A percentile compares a stretch with the other conserved stretches of the same genome.
Evolutionary conservation across 768 basidiomycete species (phyloP).

Genomic region (Clavaria fumosa): DNA sequence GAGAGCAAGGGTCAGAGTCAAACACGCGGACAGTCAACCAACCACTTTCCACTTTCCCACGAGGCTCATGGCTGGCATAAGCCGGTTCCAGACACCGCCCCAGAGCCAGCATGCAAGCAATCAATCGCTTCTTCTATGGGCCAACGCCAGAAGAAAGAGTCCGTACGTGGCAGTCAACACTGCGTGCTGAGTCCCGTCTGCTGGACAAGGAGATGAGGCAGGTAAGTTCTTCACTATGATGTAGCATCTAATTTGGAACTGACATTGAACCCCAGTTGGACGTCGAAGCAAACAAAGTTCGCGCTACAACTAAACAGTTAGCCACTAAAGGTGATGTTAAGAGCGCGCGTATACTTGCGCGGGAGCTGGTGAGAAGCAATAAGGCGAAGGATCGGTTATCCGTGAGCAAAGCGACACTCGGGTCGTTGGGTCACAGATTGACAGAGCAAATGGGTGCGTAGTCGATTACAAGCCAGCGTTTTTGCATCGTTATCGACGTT

Average conservation of each 20-base stretch:
- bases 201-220: slow-evolving; percentile 93
- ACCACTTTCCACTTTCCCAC: too few species aligned
- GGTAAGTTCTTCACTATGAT: slow-evolving; percentile 37
- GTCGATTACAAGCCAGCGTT: background rate
- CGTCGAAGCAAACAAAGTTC: slow-evolving; percentile 63
- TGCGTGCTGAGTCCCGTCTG: slow-evolving; percentile 66
- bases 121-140: slow-evolving; percentile 91
- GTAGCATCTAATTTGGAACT: slow-evolving; percentile 10
- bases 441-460: slow-evolving; percentile 79
- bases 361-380: slow-evolving; percentile 86
- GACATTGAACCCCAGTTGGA: slow-evolving; percentile 45
- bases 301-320: slow-evolving; percentile 70
- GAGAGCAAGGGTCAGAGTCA: too few species aligned
- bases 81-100: too few species aligned
- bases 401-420: slow-evolving; percentile 83
- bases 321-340: slow-evolving; percentile 86
- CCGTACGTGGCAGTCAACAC: slow-evolving; percentile 77
- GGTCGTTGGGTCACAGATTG: slow-evolving; percentile 81
- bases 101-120: slow-evolving; percentile 68
- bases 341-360: slow-evolving; percentile 82
- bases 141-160: slow-evolving; percentile 93
- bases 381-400: slow-evolving; percentile 89
- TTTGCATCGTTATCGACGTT: background rate
- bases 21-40: too few species aligned
- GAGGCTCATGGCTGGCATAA: too few species aligned